These are phyloP conservation scores for Pistacia integerrima DNA, from an alignment of 345 rosid species.

Conservation along the genomic window DNA sequence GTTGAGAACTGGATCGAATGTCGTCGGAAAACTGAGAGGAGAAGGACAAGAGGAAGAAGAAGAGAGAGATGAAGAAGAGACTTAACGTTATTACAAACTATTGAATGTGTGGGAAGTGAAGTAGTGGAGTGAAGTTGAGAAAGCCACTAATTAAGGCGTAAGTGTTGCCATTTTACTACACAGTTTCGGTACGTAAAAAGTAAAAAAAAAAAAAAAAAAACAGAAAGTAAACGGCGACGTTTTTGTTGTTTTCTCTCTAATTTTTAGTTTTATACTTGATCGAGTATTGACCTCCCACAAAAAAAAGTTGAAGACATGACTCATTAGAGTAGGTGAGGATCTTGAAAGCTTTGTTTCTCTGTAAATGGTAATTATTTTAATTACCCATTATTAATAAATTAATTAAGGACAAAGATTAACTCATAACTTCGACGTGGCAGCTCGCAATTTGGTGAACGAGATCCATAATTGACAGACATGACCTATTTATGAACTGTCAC, in stretches of 20 bases:
- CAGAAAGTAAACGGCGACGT: too few species aligned
- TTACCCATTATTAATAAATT: too few species aligned
- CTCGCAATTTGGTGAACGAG: too few species aligned
- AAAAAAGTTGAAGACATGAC: background rate
- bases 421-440: too few species aligned
- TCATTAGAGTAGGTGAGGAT: constrained; percentile 3
- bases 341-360: background rate
- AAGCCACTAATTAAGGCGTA: constrained; percentile 42
- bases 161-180: constrained; percentile 16
- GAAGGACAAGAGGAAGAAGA: background rate
- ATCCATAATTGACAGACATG: too few species aligned
- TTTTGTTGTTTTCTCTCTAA: background rate
- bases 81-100: constrained; percentile 2
- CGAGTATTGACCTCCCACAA: background rate
- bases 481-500: too few species aligned
- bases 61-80: background rate
- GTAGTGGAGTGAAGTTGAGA: background rate
- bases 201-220: background rate
- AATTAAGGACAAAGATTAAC: too few species aligned
- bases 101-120: constrained; percentile 1
- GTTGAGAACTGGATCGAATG: constrained; percentile 31
- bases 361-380: background rate
- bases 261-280: background rate
- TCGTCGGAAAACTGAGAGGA: constrained; percentile 11
- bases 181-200: background rate